Evolutionary conservation across 1,284 basidiomycete species (phyloP).

Genomic region (Papiliotrema laurentii): DNA sequence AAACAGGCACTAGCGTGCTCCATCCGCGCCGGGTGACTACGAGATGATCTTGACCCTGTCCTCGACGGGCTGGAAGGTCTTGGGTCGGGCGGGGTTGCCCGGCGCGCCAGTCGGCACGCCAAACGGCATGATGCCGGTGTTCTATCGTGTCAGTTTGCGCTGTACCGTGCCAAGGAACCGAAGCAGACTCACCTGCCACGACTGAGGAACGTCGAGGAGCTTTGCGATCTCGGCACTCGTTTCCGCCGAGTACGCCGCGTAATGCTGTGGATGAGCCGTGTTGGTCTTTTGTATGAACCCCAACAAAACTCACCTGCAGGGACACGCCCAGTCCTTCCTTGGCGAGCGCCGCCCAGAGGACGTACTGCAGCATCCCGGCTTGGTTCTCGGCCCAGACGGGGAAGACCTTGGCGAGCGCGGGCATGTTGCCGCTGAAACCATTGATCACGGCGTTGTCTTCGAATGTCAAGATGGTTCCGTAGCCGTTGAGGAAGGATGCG

Average conservation of each 20-base stretch:
- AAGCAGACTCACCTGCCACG: conserved; percentile 40
- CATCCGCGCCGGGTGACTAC: too few species aligned
- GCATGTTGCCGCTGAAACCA: conserved; percentile 46
- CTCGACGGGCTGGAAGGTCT: conserved; percentile 45
- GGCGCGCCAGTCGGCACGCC: conserved; percentile 43
- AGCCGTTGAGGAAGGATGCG: conserved; percentile 39
- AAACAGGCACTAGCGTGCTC: too few species aligned
- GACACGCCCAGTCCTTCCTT: conserved; percentile 50
- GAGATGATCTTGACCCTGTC: conserved; percentile 44
- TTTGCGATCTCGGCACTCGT: conserved; percentile 33
- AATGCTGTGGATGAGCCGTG: conserved; percentile 32
- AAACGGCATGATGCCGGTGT: conserved; percentile 50
- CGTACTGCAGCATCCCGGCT: conserved; percentile 46
- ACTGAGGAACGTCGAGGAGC: conserved; percentile 40
- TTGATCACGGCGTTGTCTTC: conserved; percentile 49
- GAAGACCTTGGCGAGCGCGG: conserved; percentile 31
- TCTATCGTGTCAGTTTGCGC: conserved; percentile 7
- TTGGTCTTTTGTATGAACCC: neutral
- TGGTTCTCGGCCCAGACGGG: conserved; percentile 30
- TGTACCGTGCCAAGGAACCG: neutral
- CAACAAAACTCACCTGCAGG: conserved; percentile 45
- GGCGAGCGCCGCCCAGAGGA: conserved; percentile 51
- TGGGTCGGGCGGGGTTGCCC: conserved; percentile 26
- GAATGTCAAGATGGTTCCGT: conserved; percentile 53
- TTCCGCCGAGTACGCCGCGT: conserved; percentile 24